Percentiles rank a stretch among this genome's conserved stretches.
Conservation (phyloP, 805 yeast species). For the Ogataea pini region DNA sequence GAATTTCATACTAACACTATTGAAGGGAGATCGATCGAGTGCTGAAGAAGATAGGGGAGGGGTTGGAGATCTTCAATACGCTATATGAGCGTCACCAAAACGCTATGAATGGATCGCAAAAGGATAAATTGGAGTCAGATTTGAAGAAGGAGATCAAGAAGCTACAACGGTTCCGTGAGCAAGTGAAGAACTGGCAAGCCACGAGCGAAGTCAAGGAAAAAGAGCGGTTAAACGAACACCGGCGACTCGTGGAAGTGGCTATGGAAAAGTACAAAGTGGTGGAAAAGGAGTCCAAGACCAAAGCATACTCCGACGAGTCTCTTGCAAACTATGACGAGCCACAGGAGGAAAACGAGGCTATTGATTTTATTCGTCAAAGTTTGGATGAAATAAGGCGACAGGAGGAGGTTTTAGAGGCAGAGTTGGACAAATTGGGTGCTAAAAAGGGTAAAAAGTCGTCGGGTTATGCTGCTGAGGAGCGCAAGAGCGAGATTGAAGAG, state of each 20-base stretch:
- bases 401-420: conserved; percentile 73
- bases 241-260: conserved; percentile 43
- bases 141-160: conserved; percentile 62
- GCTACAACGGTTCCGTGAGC: conserved; percentile 59
- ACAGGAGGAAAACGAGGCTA: conserved; percentile 72
- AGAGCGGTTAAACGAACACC: conserved; percentile 47
- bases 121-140: conserved; percentile 57
- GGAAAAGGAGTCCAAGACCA: conserved; percentile 56
- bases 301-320: conserved; percentile 60
- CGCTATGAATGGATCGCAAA: conserved; percentile 51
- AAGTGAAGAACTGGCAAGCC: conserved; percentile 58
- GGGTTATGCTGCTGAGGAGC: conserved; percentile 44
- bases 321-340: conserved; percentile 53
- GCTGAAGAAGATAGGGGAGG: conserved; percentile 61
- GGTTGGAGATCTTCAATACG: conserved; percentile 54
- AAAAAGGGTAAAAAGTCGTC: conserved; percentile 52
- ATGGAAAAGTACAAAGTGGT: conserved; percentile 64
- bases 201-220: conserved; percentile 52
- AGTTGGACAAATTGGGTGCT: conserved; percentile 51
- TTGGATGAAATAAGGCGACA: conserved; percentile 82
- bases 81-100: conserved; percentile 55
- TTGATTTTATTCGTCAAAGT: conserved; percentile 64
- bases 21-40: conserved; percentile 49
- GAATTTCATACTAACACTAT: too few species aligned
- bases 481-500: conserved; percentile 61